Evolutionary conservation across 2,329 filamentous ascomycete genomes (phyloP).

Genomic region (Keithomyces neogunnii): DNA sequence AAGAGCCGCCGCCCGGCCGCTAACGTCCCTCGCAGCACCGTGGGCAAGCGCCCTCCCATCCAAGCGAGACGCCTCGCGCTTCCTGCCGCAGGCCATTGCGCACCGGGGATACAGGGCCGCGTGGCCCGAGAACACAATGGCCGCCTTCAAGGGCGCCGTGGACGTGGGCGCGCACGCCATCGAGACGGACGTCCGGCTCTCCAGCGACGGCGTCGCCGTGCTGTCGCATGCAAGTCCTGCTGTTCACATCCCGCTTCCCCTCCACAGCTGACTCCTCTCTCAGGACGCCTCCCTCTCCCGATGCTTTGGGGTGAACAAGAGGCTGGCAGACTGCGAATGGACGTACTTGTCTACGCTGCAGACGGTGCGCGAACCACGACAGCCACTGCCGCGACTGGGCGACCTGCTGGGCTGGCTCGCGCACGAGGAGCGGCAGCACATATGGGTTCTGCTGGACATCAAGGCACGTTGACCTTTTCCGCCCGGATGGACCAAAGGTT

Average conservation of each 20-base stretch:
- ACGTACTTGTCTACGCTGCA: conserved; percentile 58
- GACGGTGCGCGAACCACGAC: conserved; percentile 58
- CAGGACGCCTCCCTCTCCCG: conserved; percentile 70
- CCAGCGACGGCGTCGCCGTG: conserved; percentile 75
- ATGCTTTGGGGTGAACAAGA: conserved; percentile 69
- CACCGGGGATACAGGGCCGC: conserved; percentile 72
- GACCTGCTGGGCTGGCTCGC: conserved; percentile 67
- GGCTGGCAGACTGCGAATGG: conserved; percentile 71
- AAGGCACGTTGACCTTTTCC: conserved; percentile 48
- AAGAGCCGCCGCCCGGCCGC: neutral
- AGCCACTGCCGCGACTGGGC: conserved; percentile 62
- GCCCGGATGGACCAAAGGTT: neutral
- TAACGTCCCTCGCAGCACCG: conserved; percentile 13
- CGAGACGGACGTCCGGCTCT: conserved; percentile 82
- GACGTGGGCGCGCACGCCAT: conserved; percentile 69
- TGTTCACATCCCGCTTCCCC: conserved; percentile 3
- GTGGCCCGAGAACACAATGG: conserved; percentile 81
- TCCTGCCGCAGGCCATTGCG: conserved; percentile 62
- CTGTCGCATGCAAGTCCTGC: conserved; percentile 61
- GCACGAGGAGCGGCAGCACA: conserved; percentile 42
- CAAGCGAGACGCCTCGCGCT: conserved; percentile 14
- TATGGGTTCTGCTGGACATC: conserved; percentile 84
- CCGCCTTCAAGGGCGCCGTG: conserved; percentile 66
- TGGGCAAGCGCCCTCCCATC: conserved; percentile 26
- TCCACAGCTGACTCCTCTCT: neutral